These are phyloP conservation scores for Edaphochlamys debaryana DNA, from an alignment of 139 green algal genomes.

Conservation along the genomic window DNA sequence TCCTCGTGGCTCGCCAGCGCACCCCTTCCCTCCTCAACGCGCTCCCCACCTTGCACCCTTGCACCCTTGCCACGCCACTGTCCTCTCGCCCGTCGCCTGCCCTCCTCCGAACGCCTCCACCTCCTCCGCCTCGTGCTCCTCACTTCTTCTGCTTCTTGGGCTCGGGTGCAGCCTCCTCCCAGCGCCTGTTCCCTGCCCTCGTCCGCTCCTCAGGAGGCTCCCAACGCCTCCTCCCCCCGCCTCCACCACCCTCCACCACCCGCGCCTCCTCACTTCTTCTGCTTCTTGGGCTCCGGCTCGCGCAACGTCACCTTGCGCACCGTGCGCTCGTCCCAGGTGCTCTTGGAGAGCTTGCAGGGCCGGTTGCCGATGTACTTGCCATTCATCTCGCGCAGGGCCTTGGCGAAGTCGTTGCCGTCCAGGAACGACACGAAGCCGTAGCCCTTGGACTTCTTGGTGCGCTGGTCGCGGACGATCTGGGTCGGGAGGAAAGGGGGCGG, in stretches of 20 bases:
- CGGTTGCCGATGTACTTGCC: conserved; percentile 95
- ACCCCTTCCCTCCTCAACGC: no score
- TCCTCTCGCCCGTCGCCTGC: no score
- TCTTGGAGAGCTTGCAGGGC: conserved; percentile 88
- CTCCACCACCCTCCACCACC: neutral
- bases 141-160: conserved; percentile 38
- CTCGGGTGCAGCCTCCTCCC: no score
- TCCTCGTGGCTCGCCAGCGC: no score
- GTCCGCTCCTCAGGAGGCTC: no score
- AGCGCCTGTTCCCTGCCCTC: no score
- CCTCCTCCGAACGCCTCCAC: neutral
- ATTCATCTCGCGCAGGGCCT: conserved; percentile 86
- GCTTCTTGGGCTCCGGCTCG: conserved; percentile 27
- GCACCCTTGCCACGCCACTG: no score
- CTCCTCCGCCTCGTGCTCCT: neutral
- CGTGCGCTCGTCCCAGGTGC: conserved; percentile 77
- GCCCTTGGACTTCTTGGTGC: conserved; percentile 86
- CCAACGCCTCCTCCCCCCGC: no score
- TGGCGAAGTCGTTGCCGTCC: conserved; percentile 84
- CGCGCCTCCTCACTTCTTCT: conserved; percentile 34
- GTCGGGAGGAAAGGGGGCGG: no score
- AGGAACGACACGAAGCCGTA: conserved; percentile 95
- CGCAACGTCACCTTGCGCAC: conserved; percentile 13
- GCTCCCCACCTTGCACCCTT: no score
- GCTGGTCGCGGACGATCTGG: conserved; percentile 84